A percentile compares a stretch with the other conserved stretches of the same genome.
phyloP scores from a whole-genome alignment of 1,284 basidiomycete species.

The Kwoniella shivajii region DNA sequence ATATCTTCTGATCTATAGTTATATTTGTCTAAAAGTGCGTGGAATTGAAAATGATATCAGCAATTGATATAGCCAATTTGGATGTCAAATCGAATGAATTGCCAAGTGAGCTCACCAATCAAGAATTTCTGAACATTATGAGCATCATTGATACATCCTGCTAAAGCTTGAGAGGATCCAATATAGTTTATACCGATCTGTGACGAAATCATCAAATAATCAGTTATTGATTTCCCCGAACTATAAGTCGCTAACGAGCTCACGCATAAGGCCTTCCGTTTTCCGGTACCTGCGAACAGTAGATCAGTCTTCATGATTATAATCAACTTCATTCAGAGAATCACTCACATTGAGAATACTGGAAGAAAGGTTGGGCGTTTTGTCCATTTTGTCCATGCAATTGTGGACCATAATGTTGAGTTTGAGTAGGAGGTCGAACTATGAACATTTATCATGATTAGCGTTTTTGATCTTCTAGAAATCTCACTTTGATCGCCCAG shows the following conservation, averaged over 20 bases:
- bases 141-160: constrained; percentile 88
- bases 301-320: too few species aligned
- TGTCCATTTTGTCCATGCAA: constrained; percentile 61
- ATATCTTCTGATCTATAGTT: constrained; percentile 79
- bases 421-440: constrained; percentile 51
- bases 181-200: constrained; percentile 54
- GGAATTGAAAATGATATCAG: not conserved
- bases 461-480: too few species aligned
- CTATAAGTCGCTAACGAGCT: constrained; percentile 10
- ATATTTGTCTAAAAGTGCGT: constrained; percentile 55
- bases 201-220: not conserved
- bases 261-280: constrained; percentile 68
- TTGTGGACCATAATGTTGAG: constrained; percentile 70
- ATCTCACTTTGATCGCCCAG: too few species aligned
- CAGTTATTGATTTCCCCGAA: not conserved
- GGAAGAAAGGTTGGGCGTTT: constrained; percentile 66
- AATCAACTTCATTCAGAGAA: too few species aligned
- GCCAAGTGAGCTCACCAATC: constrained; percentile 61
- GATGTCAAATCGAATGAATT: too few species aligned
- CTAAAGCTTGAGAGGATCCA: constrained; percentile 33
- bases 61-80: not conserved
- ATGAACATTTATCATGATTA: too few species aligned
- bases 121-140: constrained; percentile 75
- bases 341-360: constrained; percentile 75
- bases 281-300: constrained; percentile 58